Conservation (phyloP, 208 protist genomes). For the Acanthamoeba culbertsoni region DNA sequence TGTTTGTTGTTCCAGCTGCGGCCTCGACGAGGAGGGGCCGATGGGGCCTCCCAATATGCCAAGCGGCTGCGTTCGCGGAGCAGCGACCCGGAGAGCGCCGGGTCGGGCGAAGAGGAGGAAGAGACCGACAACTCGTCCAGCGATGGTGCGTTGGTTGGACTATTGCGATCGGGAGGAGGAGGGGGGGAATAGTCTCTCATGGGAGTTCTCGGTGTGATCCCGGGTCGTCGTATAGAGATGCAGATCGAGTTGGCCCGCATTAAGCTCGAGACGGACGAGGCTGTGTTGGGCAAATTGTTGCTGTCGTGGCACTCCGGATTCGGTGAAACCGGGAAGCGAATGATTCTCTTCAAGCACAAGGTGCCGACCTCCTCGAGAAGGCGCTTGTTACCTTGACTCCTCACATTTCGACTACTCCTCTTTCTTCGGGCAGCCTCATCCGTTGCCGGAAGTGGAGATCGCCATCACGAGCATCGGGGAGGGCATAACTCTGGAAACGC, state of each 20-base stretch:
- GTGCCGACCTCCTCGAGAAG: not conserved
- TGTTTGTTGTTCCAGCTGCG: slow-evolving; percentile 11
- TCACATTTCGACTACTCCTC: not conserved
- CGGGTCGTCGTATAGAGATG: not conserved
- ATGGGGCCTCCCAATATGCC: not conserved
- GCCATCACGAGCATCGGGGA: not conserved
- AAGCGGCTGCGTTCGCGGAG: not conserved
- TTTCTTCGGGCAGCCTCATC: not conserved
- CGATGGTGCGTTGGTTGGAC: too few species aligned
- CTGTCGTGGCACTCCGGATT: not conserved
- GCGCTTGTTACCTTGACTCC: too few species aligned
- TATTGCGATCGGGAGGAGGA: too few species aligned
- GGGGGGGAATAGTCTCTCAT: not conserved
- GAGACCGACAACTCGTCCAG: not conserved
- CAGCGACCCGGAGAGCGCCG: not conserved
- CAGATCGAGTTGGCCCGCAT: not conserved
- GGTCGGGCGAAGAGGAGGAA: not conserved
- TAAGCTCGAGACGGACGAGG: not conserved
- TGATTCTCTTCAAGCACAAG: slow-evolving; percentile 27
- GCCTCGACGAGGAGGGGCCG: not conserved
- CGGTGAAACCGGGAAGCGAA: not conserved
- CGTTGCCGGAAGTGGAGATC: not conserved
- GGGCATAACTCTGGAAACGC: not conserved
- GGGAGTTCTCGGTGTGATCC: too few species aligned
- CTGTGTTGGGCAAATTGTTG: not conserved